Conservation (phyloP, 768 basidiomycete species). For the Podaxis carcinomalis region DNA sequence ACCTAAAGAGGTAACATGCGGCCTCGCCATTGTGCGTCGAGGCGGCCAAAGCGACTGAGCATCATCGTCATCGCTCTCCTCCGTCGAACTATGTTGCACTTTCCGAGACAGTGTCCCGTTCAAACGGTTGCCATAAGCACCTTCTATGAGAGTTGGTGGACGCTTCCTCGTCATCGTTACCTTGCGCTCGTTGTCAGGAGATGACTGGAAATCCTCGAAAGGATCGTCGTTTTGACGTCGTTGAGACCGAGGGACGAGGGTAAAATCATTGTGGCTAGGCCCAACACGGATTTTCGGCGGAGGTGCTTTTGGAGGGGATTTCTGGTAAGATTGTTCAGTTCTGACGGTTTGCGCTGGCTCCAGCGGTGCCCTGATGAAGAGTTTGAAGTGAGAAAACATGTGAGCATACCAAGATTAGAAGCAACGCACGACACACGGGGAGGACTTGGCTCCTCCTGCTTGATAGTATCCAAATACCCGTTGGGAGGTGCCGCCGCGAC, state of each 20-base stretch:
- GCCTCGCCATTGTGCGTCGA: background rate
- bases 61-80: background rate
- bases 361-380: background rate
- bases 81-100: background rate
- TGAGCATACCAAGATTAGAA: background rate
- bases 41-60: background rate
- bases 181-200: background rate
- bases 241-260: background rate
- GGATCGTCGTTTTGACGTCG: background rate
- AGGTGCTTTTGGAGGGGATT: background rate
- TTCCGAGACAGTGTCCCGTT: background rate
- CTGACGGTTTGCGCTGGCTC: background rate
- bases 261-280: background rate
- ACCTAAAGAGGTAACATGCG: background rate
- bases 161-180: background rate
- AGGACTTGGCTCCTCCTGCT: background rate
- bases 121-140: background rate
- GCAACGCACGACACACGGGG: background rate
- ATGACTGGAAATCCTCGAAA: background rate
- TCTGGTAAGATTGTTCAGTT: background rate
- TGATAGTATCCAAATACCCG: background rate
- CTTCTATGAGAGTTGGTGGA: background rate
- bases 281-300: background rate
- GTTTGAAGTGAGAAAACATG: background rate
- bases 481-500: background rate